A percentile compares a stretch with the other conserved stretches of the same genome.
Conservation (phyloP, 2,329 filamentous ascomycete genomes). For the Penicillium sp. region DNA sequence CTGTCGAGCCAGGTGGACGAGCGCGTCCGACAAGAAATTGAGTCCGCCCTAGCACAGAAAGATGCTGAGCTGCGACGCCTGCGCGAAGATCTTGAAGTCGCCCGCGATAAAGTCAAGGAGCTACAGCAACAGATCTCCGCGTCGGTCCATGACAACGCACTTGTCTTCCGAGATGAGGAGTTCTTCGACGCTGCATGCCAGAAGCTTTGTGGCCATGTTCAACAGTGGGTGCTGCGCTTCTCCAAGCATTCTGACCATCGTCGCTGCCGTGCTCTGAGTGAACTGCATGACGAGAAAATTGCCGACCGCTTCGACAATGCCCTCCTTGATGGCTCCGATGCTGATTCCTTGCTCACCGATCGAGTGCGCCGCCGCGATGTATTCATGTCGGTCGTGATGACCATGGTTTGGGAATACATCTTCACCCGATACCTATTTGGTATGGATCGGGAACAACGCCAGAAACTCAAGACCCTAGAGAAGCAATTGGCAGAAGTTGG, state of each 20-base stretch:
- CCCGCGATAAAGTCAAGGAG: constrained; percentile 61
- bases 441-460: constrained; percentile 95
- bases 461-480: constrained; percentile 95
- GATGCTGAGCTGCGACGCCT: constrained; percentile 80
- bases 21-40: constrained; percentile 62
- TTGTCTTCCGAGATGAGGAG: constrained; percentile 82
- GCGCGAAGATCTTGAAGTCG: constrained; percentile 73
- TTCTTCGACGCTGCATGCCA: constrained; percentile 95
- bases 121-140: constrained; percentile 62
- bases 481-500: constrained; percentile 89
- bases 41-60: constrained; percentile 71
- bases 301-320: constrained; percentile 93
- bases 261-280: constrained; percentile 76
- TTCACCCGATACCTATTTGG: constrained; percentile 98
- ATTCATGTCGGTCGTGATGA: constrained; percentile 99
- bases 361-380: constrained; percentile 86
- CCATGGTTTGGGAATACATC: constrained; percentile 98
- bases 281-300: constrained; percentile 89
- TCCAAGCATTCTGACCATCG: constrained; percentile 96
- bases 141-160: constrained; percentile 68
- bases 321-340: constrained; percentile 89
- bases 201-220: constrained; percentile 90
- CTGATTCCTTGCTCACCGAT: constrained; percentile 83
- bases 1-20: constrained; percentile 64
- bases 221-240: constrained; percentile 97